Evolutionary conservation across 2,329 filamentous ascomycete species (phyloP).

Genomic region (Exophiala alcalophila): DNA sequence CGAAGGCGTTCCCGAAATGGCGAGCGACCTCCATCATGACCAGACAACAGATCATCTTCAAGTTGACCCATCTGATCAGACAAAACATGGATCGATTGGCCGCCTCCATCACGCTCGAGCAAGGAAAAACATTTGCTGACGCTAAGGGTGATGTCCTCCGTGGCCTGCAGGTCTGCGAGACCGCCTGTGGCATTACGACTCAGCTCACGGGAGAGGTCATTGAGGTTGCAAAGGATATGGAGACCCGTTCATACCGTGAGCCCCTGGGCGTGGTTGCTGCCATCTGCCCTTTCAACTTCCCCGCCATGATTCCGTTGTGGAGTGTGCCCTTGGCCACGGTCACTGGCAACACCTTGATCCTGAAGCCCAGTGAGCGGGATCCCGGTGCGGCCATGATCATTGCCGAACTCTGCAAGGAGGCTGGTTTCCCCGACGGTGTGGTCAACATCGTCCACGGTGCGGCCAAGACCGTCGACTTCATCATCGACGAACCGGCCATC

Average conservation of each 20-base stretch:
- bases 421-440: conserved; percentile 63
- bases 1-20: conserved; percentile 63
- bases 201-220: conserved; percentile 65
- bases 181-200: conserved; percentile 64
- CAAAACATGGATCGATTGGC: conserved; percentile 65
- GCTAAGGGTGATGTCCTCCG: conserved; percentile 65
- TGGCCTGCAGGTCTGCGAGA: conserved; percentile 65
- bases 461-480: conserved; percentile 65
- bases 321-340: conserved; percentile 63
- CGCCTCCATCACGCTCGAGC: conserved; percentile 64
- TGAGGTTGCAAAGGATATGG: conserved; percentile 69
- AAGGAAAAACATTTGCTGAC: conserved; percentile 67
- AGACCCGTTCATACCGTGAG: conserved; percentile 64
- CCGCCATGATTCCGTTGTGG: conserved; percentile 69
- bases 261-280: conserved; percentile 63
- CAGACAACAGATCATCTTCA: conserved; percentile 65
- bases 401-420: conserved; percentile 61
- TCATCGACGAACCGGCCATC: conserved; percentile 65
- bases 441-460: conserved; percentile 66
- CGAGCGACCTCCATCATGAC: conserved; percentile 58
- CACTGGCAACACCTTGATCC: conserved; percentile 62
- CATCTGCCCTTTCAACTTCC: conserved; percentile 68
- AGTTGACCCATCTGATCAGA: conserved; percentile 61
- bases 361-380: conserved; percentile 66
- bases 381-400: conserved; percentile 66